Percentiles rank a stretch among this genome's conserved stretches.
Evolutionary conservation across 1,139 yeast genomes (phyloP).

Genomic region (Candida sp.): DNA sequence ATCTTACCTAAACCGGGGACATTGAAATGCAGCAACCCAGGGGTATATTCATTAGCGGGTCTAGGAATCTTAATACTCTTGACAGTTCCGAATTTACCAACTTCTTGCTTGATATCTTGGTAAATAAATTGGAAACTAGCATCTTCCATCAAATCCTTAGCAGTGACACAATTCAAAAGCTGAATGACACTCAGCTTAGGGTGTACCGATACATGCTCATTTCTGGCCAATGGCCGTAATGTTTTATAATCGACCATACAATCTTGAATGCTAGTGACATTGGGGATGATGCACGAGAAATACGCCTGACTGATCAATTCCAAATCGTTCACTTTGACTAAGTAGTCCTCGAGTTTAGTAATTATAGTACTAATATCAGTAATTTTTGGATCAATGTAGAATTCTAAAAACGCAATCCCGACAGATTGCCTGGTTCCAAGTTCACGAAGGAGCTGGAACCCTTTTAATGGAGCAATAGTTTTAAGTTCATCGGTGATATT

Average conservation of each 20-base stretch:
- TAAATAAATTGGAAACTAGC: constrained; percentile 46
- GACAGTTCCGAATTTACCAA: constrained; percentile 52
- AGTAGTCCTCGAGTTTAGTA: constrained; percentile 12
- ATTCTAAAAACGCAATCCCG: constrained; percentile 40
- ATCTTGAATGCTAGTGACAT: constrained; percentile 32
- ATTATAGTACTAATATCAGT: constrained; percentile 9
- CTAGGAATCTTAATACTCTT: constrained; percentile 60
- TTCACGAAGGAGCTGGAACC: constrained; percentile 32
- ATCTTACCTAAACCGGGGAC: constrained; percentile 70
- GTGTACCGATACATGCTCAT: constrained; percentile 33
- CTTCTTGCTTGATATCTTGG: constrained; percentile 52
- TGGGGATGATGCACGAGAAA: constrained; percentile 31
- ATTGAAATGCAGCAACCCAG: constrained; percentile 40
- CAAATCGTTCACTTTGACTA: constrained; percentile 12
- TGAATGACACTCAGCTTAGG: constrained; percentile 56
- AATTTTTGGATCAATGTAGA: constrained; percentile 16
- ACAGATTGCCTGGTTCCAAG: constrained; percentile 33
- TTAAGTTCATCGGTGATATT: constrained; percentile 23
- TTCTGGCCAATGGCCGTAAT: constrained; percentile 29
- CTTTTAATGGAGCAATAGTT: constrained; percentile 18
- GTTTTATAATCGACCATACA: constrained; percentile 29
- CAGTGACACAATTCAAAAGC: constrained; percentile 61
- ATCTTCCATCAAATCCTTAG: constrained; percentile 59
- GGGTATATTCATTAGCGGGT: constrained; percentile 51
- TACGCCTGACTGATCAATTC: constrained; percentile 20